Evolutionary conservation across 2,329 filamentous ascomycete species (phyloP).

Genomic region (Phaeosphaeriaceae sp.): DNA sequence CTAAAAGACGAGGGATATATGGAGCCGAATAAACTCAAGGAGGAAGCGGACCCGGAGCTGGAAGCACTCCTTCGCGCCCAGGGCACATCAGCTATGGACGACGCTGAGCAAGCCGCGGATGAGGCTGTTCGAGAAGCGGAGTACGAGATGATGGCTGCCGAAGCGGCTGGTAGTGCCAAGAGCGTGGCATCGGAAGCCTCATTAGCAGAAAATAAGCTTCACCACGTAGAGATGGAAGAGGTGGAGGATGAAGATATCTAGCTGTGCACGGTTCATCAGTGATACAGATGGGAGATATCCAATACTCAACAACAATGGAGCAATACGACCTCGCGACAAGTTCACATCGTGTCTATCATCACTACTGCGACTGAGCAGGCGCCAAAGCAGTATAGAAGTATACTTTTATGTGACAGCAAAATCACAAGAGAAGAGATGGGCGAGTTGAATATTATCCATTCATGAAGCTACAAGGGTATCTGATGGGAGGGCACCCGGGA

Average conservation of each 20-base stretch:
- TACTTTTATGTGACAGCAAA: too few relatives aligned
- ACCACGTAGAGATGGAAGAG: constrained; percentile 56
- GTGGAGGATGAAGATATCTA: constrained; percentile 54
- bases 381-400: too few relatives aligned
- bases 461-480: constrained; percentile 26
- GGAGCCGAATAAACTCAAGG: constrained; percentile 51
- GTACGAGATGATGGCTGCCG: constrained; percentile 50
- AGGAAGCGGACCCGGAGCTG: constrained; percentile 15
- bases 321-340: too few relatives aligned
- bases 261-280: too few relatives aligned
- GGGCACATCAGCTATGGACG: constrained; percentile 20
- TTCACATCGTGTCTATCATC: too few relatives aligned
- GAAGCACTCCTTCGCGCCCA: constrained; percentile 41
- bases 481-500: constrained; percentile 14
- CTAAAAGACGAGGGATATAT: constrained; percentile 64
- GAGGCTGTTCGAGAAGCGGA: constrained; percentile 49
- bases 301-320: too few relatives aligned
- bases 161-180: constrained; percentile 40
- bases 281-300: too few relatives aligned
- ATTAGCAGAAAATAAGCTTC: constrained; percentile 45
- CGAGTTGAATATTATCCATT: constrained; percentile 13
- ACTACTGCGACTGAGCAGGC: too few relatives aligned
- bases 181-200: constrained; percentile 40
- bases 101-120: constrained; percentile 40
- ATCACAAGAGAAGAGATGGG: neutral